Evolutionary conservation across 2,329 filamentous ascomycete species (phyloP), one percentile per base, ranked within the genome.

Genomic region (Ceratocystis cubensis): DNA sequence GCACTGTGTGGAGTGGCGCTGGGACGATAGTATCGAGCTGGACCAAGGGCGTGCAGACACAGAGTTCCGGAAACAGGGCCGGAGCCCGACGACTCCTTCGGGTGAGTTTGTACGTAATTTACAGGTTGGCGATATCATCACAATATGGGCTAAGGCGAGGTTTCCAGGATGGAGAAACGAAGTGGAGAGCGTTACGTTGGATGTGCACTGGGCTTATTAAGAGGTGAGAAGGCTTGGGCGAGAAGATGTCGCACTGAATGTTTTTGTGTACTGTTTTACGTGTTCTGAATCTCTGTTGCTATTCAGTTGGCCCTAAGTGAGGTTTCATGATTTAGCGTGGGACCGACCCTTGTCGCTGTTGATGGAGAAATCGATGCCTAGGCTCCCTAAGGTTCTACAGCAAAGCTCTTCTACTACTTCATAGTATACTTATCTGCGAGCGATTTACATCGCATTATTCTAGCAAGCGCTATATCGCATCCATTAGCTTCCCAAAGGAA

Each of bases 101-200:
- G 84, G 84, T 0, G 74, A 78, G 46, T 86, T 84, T 72, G 79
- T 87, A 44, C 78, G 80, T 17, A 76, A 74, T 59, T 71, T 87
- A 69, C 79, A 78, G 69, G 69, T 84, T n/a, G 84, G 84, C 0
- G 84, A 87, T 70, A 79, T 84, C 20, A 74, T 87, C 10, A 86
- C 83, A 0, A 71, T 87, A 1, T 87, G 84, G 84, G 83, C 75
- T 0, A 84, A 81, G 73, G 78, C 82, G 1, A 78, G 84, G 67
- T 86, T 83, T 66, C 73, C 71, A 0, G 79, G 74, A 0, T 87
- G 84, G 84, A 59, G 65, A 1, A 86, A 86, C 69, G 64, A 74
- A 13, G 72, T 86, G 8, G 72, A 80, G 61, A 76, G 74, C 13
- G 79, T 81, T 1, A 76, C 77, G 72, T 74, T 86, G 37, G 81